Evolutionary conservation across 2,329 filamentous ascomycete species (phyloP), one percentile per base, ranked within the genome.

Genomic region (Juglanconis oblonga): DNA sequence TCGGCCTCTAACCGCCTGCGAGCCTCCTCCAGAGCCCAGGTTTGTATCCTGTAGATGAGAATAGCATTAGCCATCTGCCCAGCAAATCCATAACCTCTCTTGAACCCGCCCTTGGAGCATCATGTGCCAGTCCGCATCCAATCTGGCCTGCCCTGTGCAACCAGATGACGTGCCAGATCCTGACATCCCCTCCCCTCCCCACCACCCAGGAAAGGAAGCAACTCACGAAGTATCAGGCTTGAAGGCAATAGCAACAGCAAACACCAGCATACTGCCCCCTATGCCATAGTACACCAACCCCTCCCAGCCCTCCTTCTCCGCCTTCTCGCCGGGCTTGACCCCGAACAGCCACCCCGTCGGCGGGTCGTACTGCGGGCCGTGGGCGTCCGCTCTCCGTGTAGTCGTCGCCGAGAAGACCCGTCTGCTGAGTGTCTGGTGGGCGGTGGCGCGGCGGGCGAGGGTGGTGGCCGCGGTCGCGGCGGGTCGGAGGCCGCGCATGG

Each of bases 211-310:
- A 64, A 35, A 62, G 52, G 51, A 48, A 8, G 13, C 54, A 62
- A 92, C 93, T 80, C 83, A 99, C 95, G 92, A 96, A 65, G 94
- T 98, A 83, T 99, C 95, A 56, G 95, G 95, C 87, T 98, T 98
- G 75, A 95, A 98, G 64, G 91, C 92, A 79, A 97, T 92, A 66
- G 90, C 91, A 66, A 97, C 81, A 63, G 85, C 86, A 57, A 87
- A 88, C 66, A 92, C 81, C 33, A 86, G 77, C 71, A 96, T 77
- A 71, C 87, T 89, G 57, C 91, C 91, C 73, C 88, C 90, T 76
- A 96, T 92, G 53, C 93, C 92, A 74, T 90, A 91, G 74, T 89
- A 89, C 81, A 89, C 93, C 58, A 92, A 78, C 67, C 82, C 87
- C 83, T 99, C 95, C 95, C 95, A 99, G 55, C 94, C 95, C 80